These are phyloP conservation scores for Monilinia polystroma DNA, from an alignment of 2,329 filamentous ascomycete genomes.

Conservation along the genomic window DNA sequence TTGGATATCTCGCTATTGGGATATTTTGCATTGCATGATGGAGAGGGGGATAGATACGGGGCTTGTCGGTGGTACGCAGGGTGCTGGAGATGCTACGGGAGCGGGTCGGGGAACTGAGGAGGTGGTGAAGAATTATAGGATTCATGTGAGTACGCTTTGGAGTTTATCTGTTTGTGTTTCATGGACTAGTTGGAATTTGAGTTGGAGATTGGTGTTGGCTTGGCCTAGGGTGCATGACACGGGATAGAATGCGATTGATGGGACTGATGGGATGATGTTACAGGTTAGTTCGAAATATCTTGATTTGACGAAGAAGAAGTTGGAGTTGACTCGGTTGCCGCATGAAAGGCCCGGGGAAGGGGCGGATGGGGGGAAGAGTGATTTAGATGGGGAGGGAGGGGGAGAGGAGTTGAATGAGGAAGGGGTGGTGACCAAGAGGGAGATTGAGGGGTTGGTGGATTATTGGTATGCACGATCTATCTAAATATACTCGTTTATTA, in stretches of 20 bases:
- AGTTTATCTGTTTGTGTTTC: no score
- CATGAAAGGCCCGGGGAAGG: constrained; percentile 46
- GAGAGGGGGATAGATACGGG: neutral
- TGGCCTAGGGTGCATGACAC: neutral
- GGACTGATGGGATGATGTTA: neutral
- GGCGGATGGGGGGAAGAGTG: neutral
- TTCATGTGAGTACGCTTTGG: constrained; percentile 48
- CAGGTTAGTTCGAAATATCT: constrained; percentile 67
- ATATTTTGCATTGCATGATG: neutral
- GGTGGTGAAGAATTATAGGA: constrained; percentile 52
- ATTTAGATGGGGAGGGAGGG: neutral
- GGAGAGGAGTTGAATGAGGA: constrained; percentile 45
- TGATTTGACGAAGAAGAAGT: constrained; percentile 64
- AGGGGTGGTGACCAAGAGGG: constrained; percentile 54
- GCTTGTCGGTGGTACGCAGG: constrained; percentile 20
- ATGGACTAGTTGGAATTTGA: neutral
- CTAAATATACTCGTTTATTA: neutral
- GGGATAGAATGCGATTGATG: neutral
- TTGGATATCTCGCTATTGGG: neutral
- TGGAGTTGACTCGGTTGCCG: constrained; percentile 64
- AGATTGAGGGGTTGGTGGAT: constrained; percentile 64
- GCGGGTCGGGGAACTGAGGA: neutral
- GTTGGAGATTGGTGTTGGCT: neutral
- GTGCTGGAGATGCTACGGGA: neutral
- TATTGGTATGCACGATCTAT: constrained; percentile 52